Evolutionary conservation across 2,329 filamentous ascomycete species (phyloP).

Genomic region (Mycosphaerella arachidis): DNA sequence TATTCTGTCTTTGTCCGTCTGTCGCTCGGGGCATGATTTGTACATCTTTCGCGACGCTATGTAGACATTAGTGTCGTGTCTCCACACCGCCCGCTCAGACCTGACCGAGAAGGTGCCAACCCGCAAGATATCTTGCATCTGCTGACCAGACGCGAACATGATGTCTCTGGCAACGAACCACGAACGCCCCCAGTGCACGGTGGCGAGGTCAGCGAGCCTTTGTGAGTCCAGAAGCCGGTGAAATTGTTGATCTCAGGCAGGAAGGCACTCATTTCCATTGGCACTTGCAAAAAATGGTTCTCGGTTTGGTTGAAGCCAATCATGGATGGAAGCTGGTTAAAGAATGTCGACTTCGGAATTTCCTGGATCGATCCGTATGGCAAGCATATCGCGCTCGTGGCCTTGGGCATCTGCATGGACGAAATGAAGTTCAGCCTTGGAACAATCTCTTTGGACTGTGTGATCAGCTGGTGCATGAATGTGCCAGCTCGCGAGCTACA

Average conservation of each 20-base stretch:
- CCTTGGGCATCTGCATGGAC: slow-evolving; percentile 45
- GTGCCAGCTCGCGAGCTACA: slow-evolving; percentile 50
- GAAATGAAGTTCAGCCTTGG: slow-evolving; percentile 48
- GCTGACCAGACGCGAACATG: slow-evolving; percentile 41
- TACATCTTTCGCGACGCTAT: too few species aligned
- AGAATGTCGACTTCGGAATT: slow-evolving; percentile 37
- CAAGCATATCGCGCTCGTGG: slow-evolving; percentile 43
- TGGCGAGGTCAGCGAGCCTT: slow-evolving; percentile 45
- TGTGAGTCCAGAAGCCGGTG: slow-evolving; percentile 48
- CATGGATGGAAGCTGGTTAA: slow-evolving; percentile 39
- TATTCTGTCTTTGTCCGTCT: too few species aligned
- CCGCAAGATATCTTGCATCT: slow-evolving; percentile 46
- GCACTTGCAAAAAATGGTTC: not conserved
- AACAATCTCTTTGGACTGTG: slow-evolving; percentile 40
- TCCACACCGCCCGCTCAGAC: slow-evolving; percentile 45
- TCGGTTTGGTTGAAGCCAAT: slow-evolving; percentile 20
- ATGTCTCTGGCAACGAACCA: slow-evolving; percentile 44
- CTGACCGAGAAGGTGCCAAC: slow-evolving; percentile 45
- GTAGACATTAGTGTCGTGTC: slow-evolving; percentile 42
- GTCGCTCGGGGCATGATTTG: too few species aligned
- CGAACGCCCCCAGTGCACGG: slow-evolving; percentile 45
- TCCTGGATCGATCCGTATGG: slow-evolving; percentile 45
- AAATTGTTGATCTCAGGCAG: slow-evolving; percentile 38
- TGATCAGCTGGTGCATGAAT: slow-evolving; percentile 51
- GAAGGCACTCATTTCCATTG: slow-evolving; percentile 33